A percentile compares a stretch with the other conserved stretches of the same genome.
phyloP scores from a whole-genome alignment of 139 green algal genomes.

The Volvox reticuliferus region DNA sequence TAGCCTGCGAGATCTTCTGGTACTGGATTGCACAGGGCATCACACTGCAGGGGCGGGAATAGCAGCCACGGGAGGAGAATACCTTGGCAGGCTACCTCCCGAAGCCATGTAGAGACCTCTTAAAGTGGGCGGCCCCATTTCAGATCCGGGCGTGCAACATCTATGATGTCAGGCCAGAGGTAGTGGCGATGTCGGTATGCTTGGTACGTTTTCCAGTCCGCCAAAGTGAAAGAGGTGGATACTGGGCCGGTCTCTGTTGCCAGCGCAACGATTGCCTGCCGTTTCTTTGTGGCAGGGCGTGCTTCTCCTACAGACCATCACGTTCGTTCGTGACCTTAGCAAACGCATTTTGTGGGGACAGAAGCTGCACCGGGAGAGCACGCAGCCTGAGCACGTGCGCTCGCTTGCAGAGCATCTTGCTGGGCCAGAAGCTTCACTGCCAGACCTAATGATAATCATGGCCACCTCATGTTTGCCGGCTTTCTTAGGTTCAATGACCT shows the following conservation, averaged over 20 bases:
- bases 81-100: too few species aligned
- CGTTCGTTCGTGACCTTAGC: not conserved
- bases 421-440: too few species aligned
- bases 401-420: too few species aligned
- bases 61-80: too few species aligned
- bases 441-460: not conserved
- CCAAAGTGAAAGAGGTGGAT: not conserved
- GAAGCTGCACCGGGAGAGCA: not conserved
- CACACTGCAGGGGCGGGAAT: too few species aligned
- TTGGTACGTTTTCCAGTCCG: not conserved
- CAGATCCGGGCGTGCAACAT: not conserved
- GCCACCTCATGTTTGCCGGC: conserved; percentile 1
- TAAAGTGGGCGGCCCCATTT: conserved; percentile 26
- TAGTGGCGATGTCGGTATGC: conserved; percentile 1
- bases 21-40: too few species aligned
- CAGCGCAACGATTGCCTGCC: not conserved
- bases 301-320: not conserved
- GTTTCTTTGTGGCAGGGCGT: too few species aligned
- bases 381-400: too few species aligned
- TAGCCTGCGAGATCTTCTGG: too few species aligned
- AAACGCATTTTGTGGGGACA: not conserved
- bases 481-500: conserved; percentile 17
- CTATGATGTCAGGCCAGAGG: not conserved
- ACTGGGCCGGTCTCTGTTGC: not conserved
- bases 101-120: conserved; percentile 34